Percentiles rank a stretch among this genome's conserved stretches.
These are phyloP conservation scores for Jatropha multifida DNA, from an alignment of 441 rosid genomes.

Conservation along the genomic window DNA sequence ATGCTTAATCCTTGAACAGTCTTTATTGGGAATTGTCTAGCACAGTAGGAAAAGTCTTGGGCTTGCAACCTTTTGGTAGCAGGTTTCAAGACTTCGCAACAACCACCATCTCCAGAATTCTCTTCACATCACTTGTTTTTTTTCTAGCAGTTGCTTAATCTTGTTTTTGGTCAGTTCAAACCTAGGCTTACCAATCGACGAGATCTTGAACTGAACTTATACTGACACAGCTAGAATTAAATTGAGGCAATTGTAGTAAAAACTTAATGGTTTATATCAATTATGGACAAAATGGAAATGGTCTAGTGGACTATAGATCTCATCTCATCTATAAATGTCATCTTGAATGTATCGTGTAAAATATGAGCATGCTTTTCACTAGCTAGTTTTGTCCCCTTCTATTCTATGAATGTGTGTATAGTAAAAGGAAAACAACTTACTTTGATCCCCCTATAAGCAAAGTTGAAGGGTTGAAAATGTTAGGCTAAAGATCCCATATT, in stretches of 20 bases:
- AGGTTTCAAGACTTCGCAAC: slow-evolving; percentile 11
- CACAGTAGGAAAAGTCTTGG: slow-evolving; percentile 13
- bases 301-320: neutral
- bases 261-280: neutral
- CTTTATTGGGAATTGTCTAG: neutral
- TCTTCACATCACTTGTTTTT: slow-evolving; percentile 1
- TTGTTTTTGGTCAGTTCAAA: neutral
- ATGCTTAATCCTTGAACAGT: slow-evolving; percentile 11
- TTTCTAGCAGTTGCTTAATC: neutral
- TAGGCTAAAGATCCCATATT: no score
- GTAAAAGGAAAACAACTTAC: neutral
- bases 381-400: neutral
- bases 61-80: slow-evolving; percentile 4
- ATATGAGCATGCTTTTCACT: neutral
- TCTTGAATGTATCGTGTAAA: no score
- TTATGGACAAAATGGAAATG: neutral
- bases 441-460: neutral
- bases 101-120: slow-evolving; percentile 6
- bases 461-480: neutral
- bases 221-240: neutral
- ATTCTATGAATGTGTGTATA: neutral
- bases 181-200: neutral
- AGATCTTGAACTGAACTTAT: slow-evolving; percentile 4
- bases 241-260: neutral
- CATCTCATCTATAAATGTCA: no score